A percentile compares a stretch with the other conserved stretches of the same genome.
Conservation (phyloP, 768 basidiomycete species). For the Hortiboletus flavorubellus region DNA sequence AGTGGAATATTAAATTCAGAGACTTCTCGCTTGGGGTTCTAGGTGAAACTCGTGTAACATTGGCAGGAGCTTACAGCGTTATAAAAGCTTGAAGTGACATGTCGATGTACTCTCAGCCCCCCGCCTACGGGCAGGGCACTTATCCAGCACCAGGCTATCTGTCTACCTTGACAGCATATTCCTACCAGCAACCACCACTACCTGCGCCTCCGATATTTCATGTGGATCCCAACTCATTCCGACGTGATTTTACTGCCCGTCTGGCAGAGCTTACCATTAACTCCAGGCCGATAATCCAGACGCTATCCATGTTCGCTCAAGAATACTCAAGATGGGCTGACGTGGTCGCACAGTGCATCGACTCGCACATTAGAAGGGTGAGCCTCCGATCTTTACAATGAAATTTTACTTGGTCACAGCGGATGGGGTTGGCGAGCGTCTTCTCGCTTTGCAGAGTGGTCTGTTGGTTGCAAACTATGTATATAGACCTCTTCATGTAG, state of each 20-base stretch:
- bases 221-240: conserved; percentile 68
- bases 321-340: conserved; percentile 77
- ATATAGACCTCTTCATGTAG: conserved; percentile 42
- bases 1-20: conserved; percentile 48
- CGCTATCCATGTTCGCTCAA: conserved; percentile 88
- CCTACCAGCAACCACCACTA: conserved; percentile 47
- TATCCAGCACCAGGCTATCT: conserved; percentile 50
- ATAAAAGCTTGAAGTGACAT: conserved; percentile 44
- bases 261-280: conserved; percentile 87
- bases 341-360: conserved; percentile 77
- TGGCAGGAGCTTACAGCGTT: conserved; percentile 29
- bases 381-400: conserved; percentile 42
- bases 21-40: conserved; percentile 28
- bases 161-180: conserved; percentile 41
- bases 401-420: conserved; percentile 23
- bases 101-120: conserved; percentile 63
- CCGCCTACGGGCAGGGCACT: conserved; percentile 53
- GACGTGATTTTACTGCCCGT: conserved; percentile 71
- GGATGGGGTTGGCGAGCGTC: conserved; percentile 27
- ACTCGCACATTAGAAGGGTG: conserved; percentile 85
- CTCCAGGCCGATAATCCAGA: conserved; percentile 92
- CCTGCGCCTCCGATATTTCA: conserved; percentile 41
- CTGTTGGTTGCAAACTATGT: conserved; percentile 39
- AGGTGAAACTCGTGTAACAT: conserved; percentile 34
- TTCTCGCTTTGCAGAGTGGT: conserved; percentile 20